These are phyloP conservation scores for Astrephomene gubernaculifera DNA, from an alignment of 139 green algal species.

Conservation along the genomic window DNA sequence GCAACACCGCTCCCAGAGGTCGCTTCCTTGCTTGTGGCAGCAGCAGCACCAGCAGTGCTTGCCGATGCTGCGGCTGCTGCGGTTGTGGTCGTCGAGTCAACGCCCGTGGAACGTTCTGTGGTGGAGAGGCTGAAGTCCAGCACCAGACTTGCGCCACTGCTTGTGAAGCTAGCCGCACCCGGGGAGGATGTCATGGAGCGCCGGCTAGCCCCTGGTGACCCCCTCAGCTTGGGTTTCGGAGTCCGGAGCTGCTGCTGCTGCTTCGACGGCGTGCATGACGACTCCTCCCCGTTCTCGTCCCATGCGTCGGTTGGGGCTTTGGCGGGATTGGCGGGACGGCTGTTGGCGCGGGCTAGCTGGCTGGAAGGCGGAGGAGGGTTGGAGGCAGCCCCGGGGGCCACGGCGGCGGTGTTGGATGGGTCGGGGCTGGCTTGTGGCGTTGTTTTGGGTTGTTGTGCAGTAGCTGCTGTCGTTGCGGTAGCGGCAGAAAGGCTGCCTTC, in stretches of 20 bases:
- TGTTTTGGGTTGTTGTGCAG: neutral
- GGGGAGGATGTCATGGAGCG: neutral
- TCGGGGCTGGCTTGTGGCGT: neutral
- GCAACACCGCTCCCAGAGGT: no score
- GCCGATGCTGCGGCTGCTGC: no score
- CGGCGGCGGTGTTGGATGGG: neutral
- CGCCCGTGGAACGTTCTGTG: no score
- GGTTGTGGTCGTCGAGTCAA: no score
- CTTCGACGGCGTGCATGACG: neutral
- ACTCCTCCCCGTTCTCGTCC: neutral
- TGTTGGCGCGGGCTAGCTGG: neutral
- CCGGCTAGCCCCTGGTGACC: neutral
- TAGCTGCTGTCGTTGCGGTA: neutral
- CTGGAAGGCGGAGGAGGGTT: neutral
- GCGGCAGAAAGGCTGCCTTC: no score
- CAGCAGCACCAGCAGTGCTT: neutral
- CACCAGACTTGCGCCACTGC: no score
- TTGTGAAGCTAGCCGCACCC: no score
- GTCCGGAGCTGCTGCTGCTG: neutral
- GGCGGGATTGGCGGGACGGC: neutral
- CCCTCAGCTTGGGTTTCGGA: neutral
- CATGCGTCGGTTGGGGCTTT: neutral
- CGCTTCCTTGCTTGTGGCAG: no score
- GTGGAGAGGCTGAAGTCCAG: no score
- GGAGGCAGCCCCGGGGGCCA: neutral